Evolutionary conservation across 2,329 filamentous ascomycete species (phyloP).

Genomic region (Coniochaeta sp.): DNA sequence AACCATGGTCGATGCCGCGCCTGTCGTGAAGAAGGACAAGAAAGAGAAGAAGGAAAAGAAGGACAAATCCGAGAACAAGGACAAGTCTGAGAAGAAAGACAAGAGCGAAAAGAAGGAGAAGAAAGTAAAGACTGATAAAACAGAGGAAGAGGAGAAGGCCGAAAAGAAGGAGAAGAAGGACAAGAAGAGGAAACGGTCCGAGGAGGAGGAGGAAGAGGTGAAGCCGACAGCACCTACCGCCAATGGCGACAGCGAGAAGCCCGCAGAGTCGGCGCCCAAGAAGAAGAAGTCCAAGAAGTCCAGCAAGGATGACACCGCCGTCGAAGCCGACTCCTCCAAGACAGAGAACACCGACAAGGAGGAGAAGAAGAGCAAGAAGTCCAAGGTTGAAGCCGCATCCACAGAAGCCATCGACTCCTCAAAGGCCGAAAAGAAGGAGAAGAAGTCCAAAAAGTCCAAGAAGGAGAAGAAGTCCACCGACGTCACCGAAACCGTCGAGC

Average conservation of each 20-base stretch:
- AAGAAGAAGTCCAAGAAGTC: constrained; percentile 12
- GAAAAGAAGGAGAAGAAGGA: constrained; percentile 17
- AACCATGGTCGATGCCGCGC: background rate
- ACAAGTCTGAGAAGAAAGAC: constrained; percentile 18
- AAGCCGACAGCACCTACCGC: background rate
- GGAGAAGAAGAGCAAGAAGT: constrained; percentile 11
- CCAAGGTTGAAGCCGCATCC: constrained; percentile 8
- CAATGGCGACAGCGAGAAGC: background rate
- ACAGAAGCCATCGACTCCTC: constrained; percentile 4
- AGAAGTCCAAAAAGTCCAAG: constrained; percentile 26
- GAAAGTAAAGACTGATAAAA: constrained; percentile 15
- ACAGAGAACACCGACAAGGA: constrained; percentile 14
- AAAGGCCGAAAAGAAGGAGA: constrained; percentile 15
- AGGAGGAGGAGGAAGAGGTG: constrained; percentile 14
- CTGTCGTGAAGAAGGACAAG: constrained; percentile 10
- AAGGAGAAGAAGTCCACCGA: constrained; percentile 12
- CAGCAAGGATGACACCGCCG: constrained; percentile 10
- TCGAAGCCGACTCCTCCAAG: constrained; percentile 11
- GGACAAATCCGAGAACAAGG: constrained; percentile 17
- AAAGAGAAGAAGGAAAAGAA: constrained; percentile 14
- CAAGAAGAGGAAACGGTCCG: constrained; percentile 29
- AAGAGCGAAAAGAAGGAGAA: constrained; percentile 16
- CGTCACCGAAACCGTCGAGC: constrained; percentile 4
- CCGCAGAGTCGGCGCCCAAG: background rate
- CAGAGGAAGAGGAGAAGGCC: background rate